Evolutionary conservation across 257 asterid species (phyloP), one percentile per base, ranked within the genome.

Genomic region (Leonotis leonurus): DNA sequence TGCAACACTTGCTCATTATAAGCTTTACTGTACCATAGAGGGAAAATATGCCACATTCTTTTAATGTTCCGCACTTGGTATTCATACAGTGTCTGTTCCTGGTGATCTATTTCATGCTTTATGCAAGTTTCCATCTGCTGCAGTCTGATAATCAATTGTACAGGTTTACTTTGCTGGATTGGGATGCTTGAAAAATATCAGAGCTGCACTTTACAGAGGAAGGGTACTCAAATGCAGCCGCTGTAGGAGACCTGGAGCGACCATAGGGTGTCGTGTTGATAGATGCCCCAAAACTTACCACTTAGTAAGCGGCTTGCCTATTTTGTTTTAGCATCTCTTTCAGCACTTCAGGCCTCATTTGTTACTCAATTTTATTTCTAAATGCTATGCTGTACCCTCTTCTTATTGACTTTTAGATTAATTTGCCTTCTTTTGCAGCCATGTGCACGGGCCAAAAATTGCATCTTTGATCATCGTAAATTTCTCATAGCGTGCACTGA

Each of bases 191-290:
- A 93, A 93, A 83, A 93, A 89, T 81, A 79, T 93, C 40, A 84
- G 95, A 81, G 97, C 99, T 76, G 99, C 99, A 27, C 96, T 93
- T 62, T 89, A 86, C 78, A 74, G 99, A 64, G 99, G 99, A 79
- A 85, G 92, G 75, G 87, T 77, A 60, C 78, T 89, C 76, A 93
- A 93, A 72, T 93, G 99, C 81, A 90, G 81, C 65, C 96, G 96
- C 40, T 93, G 99, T 70, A 83, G 87, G 78, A 89, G 92, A 81
- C 89, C 96, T 57, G 99, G 99, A 66, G 99, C 99, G 71, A 93
- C 99, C 52, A 89, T 87, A 75, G 99, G 99, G 33, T 93, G 99
- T 69, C 97, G 99, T 67, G 99, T 93, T 70, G 99, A 93, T 77
- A 85, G 99, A 46, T 93, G 99, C 70, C 97, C 99, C 41, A 93